Percentiles rank a stretch among this genome's conserved stretches.
Evolutionary conservation across 805 yeast genomes (phyloP).

Genomic region (Candida ponderosae): DNA sequence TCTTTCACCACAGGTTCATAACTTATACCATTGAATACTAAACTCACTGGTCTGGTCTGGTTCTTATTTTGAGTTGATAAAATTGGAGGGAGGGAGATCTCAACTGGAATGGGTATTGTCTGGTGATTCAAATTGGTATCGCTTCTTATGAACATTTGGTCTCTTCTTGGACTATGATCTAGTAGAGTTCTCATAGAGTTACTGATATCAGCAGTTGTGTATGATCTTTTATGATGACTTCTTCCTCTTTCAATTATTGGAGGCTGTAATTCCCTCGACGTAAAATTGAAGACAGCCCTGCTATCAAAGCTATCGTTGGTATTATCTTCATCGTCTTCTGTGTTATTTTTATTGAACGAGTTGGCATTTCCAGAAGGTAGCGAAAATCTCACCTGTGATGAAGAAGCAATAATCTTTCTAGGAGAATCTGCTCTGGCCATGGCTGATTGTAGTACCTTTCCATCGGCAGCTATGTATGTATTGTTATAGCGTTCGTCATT

Average conservation of each 20-base stretch:
- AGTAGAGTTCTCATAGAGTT: conserved; percentile 15
- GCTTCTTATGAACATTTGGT: conserved; percentile 24
- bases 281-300: conserved; percentile 7
- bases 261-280: conserved; percentile 3
- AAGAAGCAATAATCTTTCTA: conserved; percentile 16
- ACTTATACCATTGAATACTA: conserved; percentile 29
- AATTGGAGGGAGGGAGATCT: conserved; percentile 28
- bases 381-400: conserved; percentile 21
- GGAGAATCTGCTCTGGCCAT: conserved; percentile 21
- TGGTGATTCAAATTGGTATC: conserved; percentile 27
- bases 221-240: conserved; percentile 1
- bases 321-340: not conserved
- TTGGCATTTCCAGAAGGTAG: conserved; percentile 9
- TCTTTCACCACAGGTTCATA: conserved; percentile 21
- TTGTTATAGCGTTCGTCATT: conserved; percentile 6
- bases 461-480: conserved; percentile 17
- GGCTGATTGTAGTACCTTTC: conserved; percentile 19
- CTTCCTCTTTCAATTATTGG: not conserved
- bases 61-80: conserved; percentile 26
- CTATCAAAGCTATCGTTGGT: conserved; percentile 4
- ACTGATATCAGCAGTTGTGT: conserved; percentile 5
- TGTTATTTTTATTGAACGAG: conserved; percentile 7
- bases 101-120: conserved; percentile 28
- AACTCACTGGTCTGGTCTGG: conserved; percentile 18
- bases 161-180: conserved; percentile 11